These are phyloP conservation scores for Delonix regia DNA, from an alignment of 306 rosid species.

Conservation along the genomic window DNA sequence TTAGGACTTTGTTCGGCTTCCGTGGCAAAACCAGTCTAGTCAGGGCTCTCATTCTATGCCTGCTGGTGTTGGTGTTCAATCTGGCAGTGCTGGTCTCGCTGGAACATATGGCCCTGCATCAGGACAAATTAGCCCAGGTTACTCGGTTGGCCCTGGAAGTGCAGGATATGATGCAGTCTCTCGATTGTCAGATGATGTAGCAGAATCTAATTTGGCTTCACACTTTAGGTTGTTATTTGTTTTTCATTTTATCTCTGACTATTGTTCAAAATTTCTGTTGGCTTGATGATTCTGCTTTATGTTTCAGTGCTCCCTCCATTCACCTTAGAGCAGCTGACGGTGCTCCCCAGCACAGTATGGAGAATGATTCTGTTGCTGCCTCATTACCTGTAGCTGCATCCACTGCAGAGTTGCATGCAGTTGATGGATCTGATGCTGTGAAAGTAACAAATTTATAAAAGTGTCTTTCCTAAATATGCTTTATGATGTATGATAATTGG, in stretches of 20 bases:
- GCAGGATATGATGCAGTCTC: constrained; percentile 78
- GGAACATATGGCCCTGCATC: constrained; percentile 65
- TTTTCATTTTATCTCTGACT: not conserved
- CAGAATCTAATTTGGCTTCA: constrained; percentile 62
- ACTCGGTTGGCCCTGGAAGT: constrained; percentile 47
- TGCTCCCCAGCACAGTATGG: constrained; percentile 67
- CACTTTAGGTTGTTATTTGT: constrained; percentile 61
- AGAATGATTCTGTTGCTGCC: constrained; percentile 65
- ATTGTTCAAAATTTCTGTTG: constrained; percentile 20
- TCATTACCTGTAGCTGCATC: constrained; percentile 76
- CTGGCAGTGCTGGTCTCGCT: constrained; percentile 58
- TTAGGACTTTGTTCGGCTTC: constrained; percentile 96
- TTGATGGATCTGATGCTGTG: constrained; percentile 61
- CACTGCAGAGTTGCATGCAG: constrained; percentile 69
- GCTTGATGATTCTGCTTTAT: constrained; percentile 33
- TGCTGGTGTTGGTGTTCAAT: constrained; percentile 58
- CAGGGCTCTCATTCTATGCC: constrained; percentile 73
- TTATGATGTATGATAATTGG: constrained; percentile 12
- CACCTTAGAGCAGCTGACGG: constrained; percentile 65
- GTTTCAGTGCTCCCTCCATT: constrained; percentile 65
- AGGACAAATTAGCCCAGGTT: constrained; percentile 66
- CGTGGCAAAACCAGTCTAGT: constrained; percentile 90
- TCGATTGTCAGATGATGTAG: constrained; percentile 68
- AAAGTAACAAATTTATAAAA: constrained; percentile 51
- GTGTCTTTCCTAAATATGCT: not conserved